A percentile compares a stretch with the other conserved stretches of the same genome.
Conservation (phyloP, 139 green algal species). For the Haematococcus lacustris region DNA sequence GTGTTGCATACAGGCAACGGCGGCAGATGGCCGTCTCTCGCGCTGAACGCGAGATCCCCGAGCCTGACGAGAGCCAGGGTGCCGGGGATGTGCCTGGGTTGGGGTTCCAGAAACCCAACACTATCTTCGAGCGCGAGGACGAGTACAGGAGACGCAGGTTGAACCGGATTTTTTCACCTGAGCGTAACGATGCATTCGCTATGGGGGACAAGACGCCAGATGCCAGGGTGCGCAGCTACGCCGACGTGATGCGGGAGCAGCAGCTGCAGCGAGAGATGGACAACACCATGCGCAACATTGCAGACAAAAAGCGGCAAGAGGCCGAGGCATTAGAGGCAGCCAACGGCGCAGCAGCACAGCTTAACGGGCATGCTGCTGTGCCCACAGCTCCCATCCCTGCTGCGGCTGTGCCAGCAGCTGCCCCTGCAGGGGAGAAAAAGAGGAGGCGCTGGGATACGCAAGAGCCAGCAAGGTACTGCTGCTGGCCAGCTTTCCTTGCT, state of each 20-base stretch:
- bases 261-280: slow-evolving; percentile 77
- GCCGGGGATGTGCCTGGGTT: neutral
- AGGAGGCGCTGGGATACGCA: slow-evolving; percentile 79
- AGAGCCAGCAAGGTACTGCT: too few species aligned
- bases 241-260: slow-evolving; percentile 81
- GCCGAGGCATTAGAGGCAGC: slow-evolving; percentile 26
- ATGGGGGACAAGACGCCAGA: slow-evolving; percentile 82
- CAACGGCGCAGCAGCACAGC: slow-evolving; percentile 34
- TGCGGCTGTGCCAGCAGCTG: slow-evolving; percentile 11
- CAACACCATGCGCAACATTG: slow-evolving; percentile 90
- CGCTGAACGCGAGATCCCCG: slow-evolving; percentile 8
- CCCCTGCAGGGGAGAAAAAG: slow-evolving; percentile 41
- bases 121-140: slow-evolving; percentile 84
- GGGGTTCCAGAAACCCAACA: slow-evolving; percentile 24
- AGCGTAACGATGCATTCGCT: slow-evolving; percentile 84
- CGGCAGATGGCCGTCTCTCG: slow-evolving; percentile 2
- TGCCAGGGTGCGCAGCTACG: slow-evolving; percentile 74
- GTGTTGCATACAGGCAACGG: neutral
- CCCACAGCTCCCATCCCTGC: slow-evolving; percentile 15
- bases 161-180: slow-evolving; percentile 78
- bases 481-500: too few species aligned
- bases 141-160: slow-evolving; percentile 81
- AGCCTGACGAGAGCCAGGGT: slow-evolving; percentile 12
- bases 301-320: slow-evolving; percentile 66
- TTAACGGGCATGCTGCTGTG: slow-evolving; percentile 13